Evolutionary conservation across 2,329 filamentous ascomycete genomes (phyloP), one percentile per base, ranked within the genome.

Genomic region (Helotiales sp.): DNA sequence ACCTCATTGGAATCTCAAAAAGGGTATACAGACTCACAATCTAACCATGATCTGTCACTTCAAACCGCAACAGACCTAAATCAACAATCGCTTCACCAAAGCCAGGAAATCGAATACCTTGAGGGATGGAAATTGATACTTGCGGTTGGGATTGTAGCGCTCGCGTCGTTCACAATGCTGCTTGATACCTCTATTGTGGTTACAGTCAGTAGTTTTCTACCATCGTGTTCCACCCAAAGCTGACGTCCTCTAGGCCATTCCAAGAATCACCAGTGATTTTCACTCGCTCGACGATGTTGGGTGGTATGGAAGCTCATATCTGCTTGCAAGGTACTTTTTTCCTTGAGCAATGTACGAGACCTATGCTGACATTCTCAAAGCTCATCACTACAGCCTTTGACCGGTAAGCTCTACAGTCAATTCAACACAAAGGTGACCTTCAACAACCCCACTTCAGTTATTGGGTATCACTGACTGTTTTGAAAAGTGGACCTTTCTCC

Each of bases 201-300:
- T 9, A 59, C 49, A 10, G 56, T 59, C 27, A 40, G 47, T 59
- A 17, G 25, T 76, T 60, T 42, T 71, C 6, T 52, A 8, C 15
- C 74, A 10, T 15, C 27, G 12, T 30, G 30, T 81, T 79, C 30
- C 33, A 33, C 9, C 10, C 17, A 8, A 33, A 40, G 36, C 47
- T 57, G 24, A 57, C 7, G 8, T n/a, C 2, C 2, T 49, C 17
- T 13, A 72, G 71, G 72, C 78, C 4, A 74, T 74, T 36, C 73
- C 73, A 12, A 66, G 69, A n/a, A 74, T 75, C 42, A 74, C 72
- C 1, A 54, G 53, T 22, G 64, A 69, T 19, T 74, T 74, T 52
- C 66, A 73, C 24, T 70, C 69, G 12, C 61, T 72, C 13, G 49
- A 66, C 34, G 71, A 74, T 59, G 63, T 73, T 10, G 69, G 71